Base-by-base conservation (phyloP, 2,329 filamentous ascomycete species). In the Colletotrichum tanaceti region DNA sequence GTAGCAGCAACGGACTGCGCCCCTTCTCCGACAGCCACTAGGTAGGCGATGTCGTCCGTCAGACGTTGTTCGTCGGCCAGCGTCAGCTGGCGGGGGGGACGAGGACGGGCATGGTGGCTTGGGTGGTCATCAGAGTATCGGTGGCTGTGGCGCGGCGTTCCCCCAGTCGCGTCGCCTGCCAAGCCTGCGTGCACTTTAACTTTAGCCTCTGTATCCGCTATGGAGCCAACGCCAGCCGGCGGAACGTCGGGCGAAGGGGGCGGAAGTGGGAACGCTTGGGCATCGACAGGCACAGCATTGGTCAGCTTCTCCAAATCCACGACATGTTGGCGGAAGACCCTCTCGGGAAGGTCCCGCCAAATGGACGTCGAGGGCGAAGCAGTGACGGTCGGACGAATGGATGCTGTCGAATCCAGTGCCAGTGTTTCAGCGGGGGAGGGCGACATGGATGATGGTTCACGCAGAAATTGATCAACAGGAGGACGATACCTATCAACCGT, bases 1-100 rank as follows among this genome's bases (percentile, higher is more conserved):
- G 70, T 49, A 20, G 70, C 70, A 44, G 70, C 70, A 18, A 71
- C 70, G 4, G 68, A 70, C 60, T 71, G 70, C 20, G 70, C 70
- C 20, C 70, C 70, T 41, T 71, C 70, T 9, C 70, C 70, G 24
- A 71, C 63, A 4, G 70, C 70, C 6, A 67, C 53, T 2, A 71
- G 50, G 35, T 58, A 70, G 5, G 70, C 61, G n/a, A 68, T 55
- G 18, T 71, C 70, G 41, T 71, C 68, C 5, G 70, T 63, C 9
- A 71, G 63, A 2, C 64, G 57, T 20, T 71, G 70, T 22, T 71
- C 70, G 1, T 43, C n/a, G 16, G 57, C 59, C n/a, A 65, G 53
- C 13, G 64, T 49, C 3, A 71, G 57, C 2, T 38, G 68, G 13
- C 43, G 44, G 47, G 38, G 44, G 47, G 38, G 54, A 50, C 50